Conservation (phyloP, 2,329 filamentous ascomycete genomes). For the Coleophoma eucalyptorum region DNA sequence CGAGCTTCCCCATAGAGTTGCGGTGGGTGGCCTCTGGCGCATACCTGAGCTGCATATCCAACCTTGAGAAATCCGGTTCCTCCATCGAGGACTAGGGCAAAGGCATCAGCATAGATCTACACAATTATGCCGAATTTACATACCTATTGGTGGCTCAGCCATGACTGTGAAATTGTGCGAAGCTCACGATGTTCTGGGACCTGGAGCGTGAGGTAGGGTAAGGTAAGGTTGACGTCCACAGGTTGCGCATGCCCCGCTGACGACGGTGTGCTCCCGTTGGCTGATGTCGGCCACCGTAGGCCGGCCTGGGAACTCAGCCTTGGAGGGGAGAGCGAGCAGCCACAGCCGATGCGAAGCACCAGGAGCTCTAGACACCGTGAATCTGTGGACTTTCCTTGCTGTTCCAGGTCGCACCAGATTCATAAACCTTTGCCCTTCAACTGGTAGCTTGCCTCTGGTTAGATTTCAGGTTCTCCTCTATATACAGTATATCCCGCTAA, state of each 20-base stretch:
- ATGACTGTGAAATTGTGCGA: slow-evolving; percentile 19
- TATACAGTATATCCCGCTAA: too few species aligned
- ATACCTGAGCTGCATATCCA: slow-evolving; percentile 88
- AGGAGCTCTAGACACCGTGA: too few species aligned
- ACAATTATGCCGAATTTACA: background rate
- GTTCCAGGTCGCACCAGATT: too few species aligned
- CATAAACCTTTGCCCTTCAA: too few species aligned
- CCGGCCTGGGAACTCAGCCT: background rate
- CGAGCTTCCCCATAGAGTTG: background rate
- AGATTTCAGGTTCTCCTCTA: too few species aligned
- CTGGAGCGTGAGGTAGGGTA: slow-evolving; percentile 6
- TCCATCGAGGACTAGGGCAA: slow-evolving; percentile 84
- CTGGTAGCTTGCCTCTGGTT: too few species aligned
- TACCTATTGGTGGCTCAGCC: slow-evolving; percentile 32
- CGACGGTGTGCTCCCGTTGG: slow-evolving; percentile 4
- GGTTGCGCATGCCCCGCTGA: slow-evolving; percentile 12
- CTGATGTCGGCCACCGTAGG: slow-evolving; percentile 2
- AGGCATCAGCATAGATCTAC: slow-evolving; percentile 13
- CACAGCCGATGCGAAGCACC: background rate
- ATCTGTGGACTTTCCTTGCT: too few species aligned
- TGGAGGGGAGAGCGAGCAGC: background rate
- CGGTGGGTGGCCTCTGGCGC: slow-evolving; percentile 34
- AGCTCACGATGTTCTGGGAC: slow-evolving; percentile 7
- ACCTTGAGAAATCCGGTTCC: slow-evolving; percentile 99
- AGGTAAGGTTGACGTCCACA: slow-evolving; percentile 6